phyloP scores from a whole-genome alignment of 2,329 filamentous ascomycete genomes.

The Thelonectria discophora region DNA sequence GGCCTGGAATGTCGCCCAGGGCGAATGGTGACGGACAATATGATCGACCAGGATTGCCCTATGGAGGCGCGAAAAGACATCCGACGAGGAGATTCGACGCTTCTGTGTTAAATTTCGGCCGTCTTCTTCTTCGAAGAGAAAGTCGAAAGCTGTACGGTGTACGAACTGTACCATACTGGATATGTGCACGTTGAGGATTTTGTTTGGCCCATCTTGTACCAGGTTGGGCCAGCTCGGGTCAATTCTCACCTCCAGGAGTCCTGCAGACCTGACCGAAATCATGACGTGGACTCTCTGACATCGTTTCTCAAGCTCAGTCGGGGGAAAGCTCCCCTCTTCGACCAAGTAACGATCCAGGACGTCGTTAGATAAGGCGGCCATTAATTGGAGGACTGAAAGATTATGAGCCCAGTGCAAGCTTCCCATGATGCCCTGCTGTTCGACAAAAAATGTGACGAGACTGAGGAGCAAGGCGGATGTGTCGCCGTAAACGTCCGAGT shows the following conservation, averaged over 20 bases:
- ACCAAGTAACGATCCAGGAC: not conserved
- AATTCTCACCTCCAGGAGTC: not conserved
- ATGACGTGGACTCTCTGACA: not conserved
- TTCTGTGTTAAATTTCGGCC: not conserved
- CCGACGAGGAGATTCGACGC: not conserved
- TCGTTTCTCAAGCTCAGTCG: not conserved
- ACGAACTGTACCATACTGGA: not conserved
- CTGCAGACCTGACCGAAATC: not conserved
- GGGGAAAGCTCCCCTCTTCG: not conserved
- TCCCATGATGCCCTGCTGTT: not conserved
- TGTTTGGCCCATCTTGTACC: not conserved
- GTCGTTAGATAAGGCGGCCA: not conserved
- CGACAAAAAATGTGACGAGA: not conserved
- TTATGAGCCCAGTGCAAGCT: too few relatives aligned
- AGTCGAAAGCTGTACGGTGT: constrained; percentile 13
- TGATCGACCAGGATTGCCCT: not conserved
- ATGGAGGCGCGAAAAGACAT: not conserved
- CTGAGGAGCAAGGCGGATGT: not conserved
- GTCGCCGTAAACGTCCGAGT: constrained; percentile 2
- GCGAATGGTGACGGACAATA: not conserved
- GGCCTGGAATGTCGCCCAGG: too few relatives aligned
- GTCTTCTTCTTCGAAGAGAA: not conserved
- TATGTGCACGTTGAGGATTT: too few relatives aligned
- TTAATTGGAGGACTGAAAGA: not conserved
- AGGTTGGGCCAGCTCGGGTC: not conserved